Percentiles rank a stretch among this genome's conserved stretches.
These are phyloP conservation scores for Neurospora sp. DNA, from an alignment of 495 filamentous ascomycete genomes.

Conservation along the genomic window DNA sequence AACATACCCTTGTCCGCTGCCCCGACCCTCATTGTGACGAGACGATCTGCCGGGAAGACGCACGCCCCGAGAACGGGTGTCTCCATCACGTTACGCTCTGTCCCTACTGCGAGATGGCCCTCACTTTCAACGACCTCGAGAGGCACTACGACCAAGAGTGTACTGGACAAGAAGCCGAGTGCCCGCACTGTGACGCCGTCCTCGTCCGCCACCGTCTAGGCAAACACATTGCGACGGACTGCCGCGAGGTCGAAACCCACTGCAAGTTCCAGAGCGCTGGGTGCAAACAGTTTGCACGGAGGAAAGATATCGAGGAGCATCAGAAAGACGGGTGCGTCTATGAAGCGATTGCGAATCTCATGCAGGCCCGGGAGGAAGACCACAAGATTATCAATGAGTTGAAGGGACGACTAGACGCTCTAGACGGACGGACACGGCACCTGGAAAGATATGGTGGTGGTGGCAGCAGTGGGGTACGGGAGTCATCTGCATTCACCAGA, in stretches of 20 bases:
- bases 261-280: constrained; percentile 37
- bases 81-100: constrained; percentile 38
- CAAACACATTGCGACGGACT: constrained; percentile 30
- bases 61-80: constrained; percentile 31
- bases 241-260: constrained; percentile 23
- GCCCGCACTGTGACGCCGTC: constrained; percentile 26
- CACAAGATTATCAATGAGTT: constrained; percentile 20
- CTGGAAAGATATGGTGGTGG: not conserved
- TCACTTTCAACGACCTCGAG: constrained; percentile 31
- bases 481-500: not conserved
- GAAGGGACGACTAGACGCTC: constrained; percentile 6
- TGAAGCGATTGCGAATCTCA: constrained; percentile 16
- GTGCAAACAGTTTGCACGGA: constrained; percentile 24
- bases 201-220: constrained; percentile 30
- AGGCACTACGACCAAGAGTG: constrained; percentile 29
- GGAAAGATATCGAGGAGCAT: constrained; percentile 23
- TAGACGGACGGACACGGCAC: constrained; percentile 3
- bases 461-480: not conserved
- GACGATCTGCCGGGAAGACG: constrained; percentile 25
- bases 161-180: constrained; percentile 22
- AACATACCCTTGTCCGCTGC: constrained; percentile 55
- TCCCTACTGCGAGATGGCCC: constrained; percentile 31
- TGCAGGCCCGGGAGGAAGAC: constrained; percentile 14
- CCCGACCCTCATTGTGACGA: constrained; percentile 37
- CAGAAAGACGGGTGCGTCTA: constrained; percentile 17